phyloP scores from a whole-genome alignment of 2,329 filamentous ascomycete genomes.

The Hypoxylon sp. region DNA sequence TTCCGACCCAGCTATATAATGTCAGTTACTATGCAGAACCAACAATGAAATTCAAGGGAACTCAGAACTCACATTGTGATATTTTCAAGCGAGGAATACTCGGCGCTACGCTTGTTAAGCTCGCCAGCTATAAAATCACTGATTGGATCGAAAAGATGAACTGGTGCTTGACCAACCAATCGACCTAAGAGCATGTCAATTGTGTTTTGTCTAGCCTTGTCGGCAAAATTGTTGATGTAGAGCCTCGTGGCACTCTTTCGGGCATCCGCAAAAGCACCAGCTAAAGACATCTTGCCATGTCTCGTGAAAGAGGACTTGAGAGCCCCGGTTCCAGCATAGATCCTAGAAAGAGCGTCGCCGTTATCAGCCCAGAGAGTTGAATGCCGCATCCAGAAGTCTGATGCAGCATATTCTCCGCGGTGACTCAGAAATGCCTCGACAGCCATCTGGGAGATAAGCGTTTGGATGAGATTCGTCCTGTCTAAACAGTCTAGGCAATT shows the following conservation, averaged over 20 bases:
- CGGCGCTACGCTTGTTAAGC: slow-evolving; percentile 73
- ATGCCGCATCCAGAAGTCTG: slow-evolving; percentile 93
- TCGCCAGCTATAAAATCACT: slow-evolving; percentile 90
- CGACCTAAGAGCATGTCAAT: slow-evolving; percentile 93
- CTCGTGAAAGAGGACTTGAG: slow-evolving; percentile 96
- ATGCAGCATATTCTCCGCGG: slow-evolving; percentile 73
- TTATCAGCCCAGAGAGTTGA: slow-evolving; percentile 97
- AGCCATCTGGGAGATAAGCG: slow-evolving; percentile 93
- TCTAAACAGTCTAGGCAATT: slow-evolving; percentile 98
- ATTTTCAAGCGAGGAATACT: slow-evolving; percentile 80
- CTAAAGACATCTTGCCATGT: slow-evolving; percentile 94
- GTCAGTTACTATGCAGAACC: slow-evolving; percentile 42
- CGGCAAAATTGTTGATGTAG: slow-evolving; percentile 98
- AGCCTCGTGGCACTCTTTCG: slow-evolving; percentile 93
- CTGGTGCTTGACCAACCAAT: slow-evolving; percentile 83
- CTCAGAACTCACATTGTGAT: slow-evolving; percentile 75
- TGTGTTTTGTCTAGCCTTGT: slow-evolving; percentile 91
- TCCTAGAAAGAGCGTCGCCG: slow-evolving; percentile 91
- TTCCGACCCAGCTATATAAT: slow-evolving; percentile 72
- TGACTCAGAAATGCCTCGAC: slow-evolving; percentile 86
- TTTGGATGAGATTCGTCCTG: slow-evolving; percentile 95
- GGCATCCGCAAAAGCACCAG: slow-evolving; percentile 93
- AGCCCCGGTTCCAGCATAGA: slow-evolving; percentile 96
- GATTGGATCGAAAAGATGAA: slow-evolving; percentile 92
- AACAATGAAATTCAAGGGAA: neutral